These are phyloP conservation scores for Aphanocladium album DNA, from an alignment of 2,329 filamentous ascomycete species.

Conservation along the genomic window DNA sequence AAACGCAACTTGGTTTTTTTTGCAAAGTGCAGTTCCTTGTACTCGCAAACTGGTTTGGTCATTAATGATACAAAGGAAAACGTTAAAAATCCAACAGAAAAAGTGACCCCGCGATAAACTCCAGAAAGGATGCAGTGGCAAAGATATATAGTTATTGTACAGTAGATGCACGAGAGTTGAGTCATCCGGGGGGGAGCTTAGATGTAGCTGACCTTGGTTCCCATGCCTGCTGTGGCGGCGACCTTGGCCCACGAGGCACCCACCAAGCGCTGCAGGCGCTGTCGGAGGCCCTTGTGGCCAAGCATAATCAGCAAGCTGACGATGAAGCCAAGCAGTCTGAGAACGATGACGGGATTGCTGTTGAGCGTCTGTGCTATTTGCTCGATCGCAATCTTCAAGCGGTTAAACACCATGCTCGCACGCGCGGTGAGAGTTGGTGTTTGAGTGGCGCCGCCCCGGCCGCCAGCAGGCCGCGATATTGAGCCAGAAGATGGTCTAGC, in stretches of 20 bases:
- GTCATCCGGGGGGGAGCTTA: conserved; percentile 35
- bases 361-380: conserved; percentile 46
- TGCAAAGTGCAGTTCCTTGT: neutral
- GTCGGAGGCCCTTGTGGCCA: conserved; percentile 67
- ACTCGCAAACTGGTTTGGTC: conserved; percentile 6
- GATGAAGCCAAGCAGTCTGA: conserved; percentile 70
- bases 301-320: conserved; percentile 73
- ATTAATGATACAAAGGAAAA: conserved; percentile 14
- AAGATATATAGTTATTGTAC: conserved; percentile 18
- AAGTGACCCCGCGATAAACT: conserved; percentile 5
- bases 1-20: conserved; percentile 6
- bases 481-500: conserved; percentile 2
- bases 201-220: conserved; percentile 95
- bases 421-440: conserved; percentile 38
- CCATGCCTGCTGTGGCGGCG: conserved; percentile 84
- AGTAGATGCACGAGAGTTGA: conserved; percentile 16
- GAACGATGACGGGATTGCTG: conserved; percentile 52
- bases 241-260: conserved; percentile 74
- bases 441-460: conserved; percentile 20
- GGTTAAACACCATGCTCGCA: conserved; percentile 49
- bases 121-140: conserved; percentile 14
- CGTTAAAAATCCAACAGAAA: conserved; percentile 5
- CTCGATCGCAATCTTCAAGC: conserved; percentile 47
- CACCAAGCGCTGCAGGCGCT: conserved; percentile 65
- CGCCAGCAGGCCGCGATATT: conserved; percentile 24